These are phyloP conservation scores for Brettanomyces nanus DNA, from an alignment of 805 yeast genomes.

Conservation along the genomic window DNA sequence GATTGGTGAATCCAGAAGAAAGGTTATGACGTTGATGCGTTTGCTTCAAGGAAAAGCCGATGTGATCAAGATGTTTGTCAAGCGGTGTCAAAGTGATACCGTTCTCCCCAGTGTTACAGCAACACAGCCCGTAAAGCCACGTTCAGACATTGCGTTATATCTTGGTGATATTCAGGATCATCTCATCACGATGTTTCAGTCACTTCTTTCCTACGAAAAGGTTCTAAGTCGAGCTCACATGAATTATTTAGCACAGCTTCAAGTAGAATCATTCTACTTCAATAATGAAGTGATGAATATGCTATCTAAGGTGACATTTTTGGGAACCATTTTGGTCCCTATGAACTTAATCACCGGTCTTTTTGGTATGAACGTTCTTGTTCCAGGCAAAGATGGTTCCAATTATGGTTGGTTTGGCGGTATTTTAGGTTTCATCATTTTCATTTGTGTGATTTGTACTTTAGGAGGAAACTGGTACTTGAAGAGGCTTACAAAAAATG, in stretches of 20 bases:
- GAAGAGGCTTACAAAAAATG: conserved; percentile 11
- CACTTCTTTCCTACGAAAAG: conserved; percentile 82
- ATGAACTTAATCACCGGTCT: conserved; percentile 84
- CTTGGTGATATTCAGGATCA: conserved; percentile 96
- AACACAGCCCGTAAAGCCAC: conserved; percentile 43
- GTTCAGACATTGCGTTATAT: conserved; percentile 86
- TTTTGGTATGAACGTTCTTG: conserved; percentile 90
- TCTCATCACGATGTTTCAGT: conserved; percentile 92
- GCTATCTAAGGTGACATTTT: conserved; percentile 78
- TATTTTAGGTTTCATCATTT: conserved; percentile 24
- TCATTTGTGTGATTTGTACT: conserved; percentile 16
- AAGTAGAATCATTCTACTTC: conserved; percentile 83
- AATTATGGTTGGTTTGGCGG: conserved; percentile 49
- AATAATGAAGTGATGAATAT: conserved; percentile 80
- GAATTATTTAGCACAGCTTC: conserved; percentile 87
- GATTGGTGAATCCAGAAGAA: conserved; percentile 84
- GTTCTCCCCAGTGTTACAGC: conserved; percentile 18
- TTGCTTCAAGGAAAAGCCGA: conserved; percentile 90
- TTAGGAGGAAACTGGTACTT: conserved; percentile 19
- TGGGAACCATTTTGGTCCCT: conserved; percentile 88
- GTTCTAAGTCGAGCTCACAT: conserved; percentile 87
- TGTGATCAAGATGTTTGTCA: conserved; percentile 92
- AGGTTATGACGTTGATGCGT: conserved; percentile 89
- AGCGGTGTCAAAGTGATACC: conserved; percentile 75
- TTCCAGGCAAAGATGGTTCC: conserved; percentile 54